Base-by-base conservation (phyloP, 2,329 filamentous ascomycete species). In the Tolypocladium amazonense region DNA sequence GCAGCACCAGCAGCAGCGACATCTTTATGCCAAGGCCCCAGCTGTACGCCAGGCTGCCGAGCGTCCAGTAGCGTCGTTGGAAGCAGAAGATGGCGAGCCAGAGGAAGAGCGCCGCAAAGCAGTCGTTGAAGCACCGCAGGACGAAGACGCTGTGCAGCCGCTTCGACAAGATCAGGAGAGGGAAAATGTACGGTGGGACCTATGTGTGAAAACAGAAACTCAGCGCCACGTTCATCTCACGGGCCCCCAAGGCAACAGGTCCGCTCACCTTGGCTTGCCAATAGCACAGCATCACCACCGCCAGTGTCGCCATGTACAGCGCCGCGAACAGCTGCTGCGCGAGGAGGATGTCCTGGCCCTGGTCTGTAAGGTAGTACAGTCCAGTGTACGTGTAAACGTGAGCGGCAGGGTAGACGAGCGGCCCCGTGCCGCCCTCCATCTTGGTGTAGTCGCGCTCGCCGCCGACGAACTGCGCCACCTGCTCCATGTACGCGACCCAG, bases 401-500 rank as follows among this genome's bases (percentile, higher is more conserved):
- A 4, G 87, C 89, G 41, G 91, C 94, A 25, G 94, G 94, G 75
- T 99, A 99, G 62, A 99, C 94, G 57, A 97, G 81, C 3, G 94
- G 94, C 0, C 94, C 94, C 0, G 94, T 99, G 61, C 86, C 88
- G 66, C 94, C 94, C 69, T 88, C 83, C 70, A 99, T 92, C 60
- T 86, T 82, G 62, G 84, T 85, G 73, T 99, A 99, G 74, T 97
- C 88, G 70, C 89, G 86, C 78, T 97, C 92, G 69, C 94, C 94
- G 23, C 84, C 80, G 54, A 92, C 77, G 69, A 88, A 94, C 66
- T 92, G 86, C 47, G 82, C 76, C 53, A 97, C 81, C 70, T 99
- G 94, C 72, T 97, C 83, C 92, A 99, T 97, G 74, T 99, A 99
- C 0, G 94, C 91, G 61, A 82, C 83, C 93, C 93, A 99, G 76